Percentiles rank a stretch among this genome's conserved stretches.
Conservation (phyloP, 2,329 filamentous ascomycete species). For the Aulographum hederae region DNA sequence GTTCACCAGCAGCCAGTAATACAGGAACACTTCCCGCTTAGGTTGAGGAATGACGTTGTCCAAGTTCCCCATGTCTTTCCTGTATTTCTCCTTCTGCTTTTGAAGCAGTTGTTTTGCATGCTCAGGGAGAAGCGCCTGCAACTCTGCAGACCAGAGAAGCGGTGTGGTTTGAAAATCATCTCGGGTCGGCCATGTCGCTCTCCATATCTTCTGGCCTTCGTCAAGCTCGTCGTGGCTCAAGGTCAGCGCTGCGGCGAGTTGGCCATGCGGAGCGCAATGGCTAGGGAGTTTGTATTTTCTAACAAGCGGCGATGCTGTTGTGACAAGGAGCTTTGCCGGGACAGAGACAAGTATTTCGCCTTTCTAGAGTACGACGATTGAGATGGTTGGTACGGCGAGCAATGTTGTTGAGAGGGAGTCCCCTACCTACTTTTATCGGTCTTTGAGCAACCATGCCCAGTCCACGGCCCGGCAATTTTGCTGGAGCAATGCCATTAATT, state of each 20-base stretch:
- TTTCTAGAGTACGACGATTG: conserved; percentile 25
- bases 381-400: too few species aligned
- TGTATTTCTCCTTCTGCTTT: conserved; percentile 36
- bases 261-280: conserved; percentile 46
- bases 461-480: conserved; percentile 51
- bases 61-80: conserved; percentile 30
- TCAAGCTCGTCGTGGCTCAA: conserved; percentile 25
- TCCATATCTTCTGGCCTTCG: conserved; percentile 35
- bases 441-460: conserved; percentile 59
- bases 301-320: conserved; percentile 37
- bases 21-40: conserved; percentile 27
- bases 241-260: conserved; percentile 51
- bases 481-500: conserved; percentile 48
- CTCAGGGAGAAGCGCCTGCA: conserved; percentile 22
- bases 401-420: too few species aligned
- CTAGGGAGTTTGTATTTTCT: conserved; percentile 28
- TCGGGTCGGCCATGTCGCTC: conserved; percentile 45
- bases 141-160: conserved; percentile 29
- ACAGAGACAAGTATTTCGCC: conserved; percentile 46
- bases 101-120: conserved; percentile 21
- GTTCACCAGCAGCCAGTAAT: conserved; percentile 43
- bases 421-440: too few species aligned
- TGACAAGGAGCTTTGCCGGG: conserved; percentile 44
- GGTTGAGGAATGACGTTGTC: conserved; percentile 21
- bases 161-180: conserved; percentile 43